Evolutionary conservation across 345 rosid species (phyloP).

Genomic region (Cardamine occulta): DNA sequence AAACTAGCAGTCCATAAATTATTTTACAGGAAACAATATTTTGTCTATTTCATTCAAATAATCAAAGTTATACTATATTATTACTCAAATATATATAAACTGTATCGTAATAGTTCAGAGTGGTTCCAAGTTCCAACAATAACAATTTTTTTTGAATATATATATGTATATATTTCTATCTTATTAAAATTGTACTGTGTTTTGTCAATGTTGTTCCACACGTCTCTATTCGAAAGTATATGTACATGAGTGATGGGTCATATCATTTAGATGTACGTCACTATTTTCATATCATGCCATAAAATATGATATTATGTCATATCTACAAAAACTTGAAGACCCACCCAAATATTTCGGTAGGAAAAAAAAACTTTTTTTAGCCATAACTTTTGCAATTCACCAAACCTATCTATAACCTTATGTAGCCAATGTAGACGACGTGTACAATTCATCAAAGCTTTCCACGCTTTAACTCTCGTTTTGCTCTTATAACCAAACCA

Average conservation of each 20-base stretch:
- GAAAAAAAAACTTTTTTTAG: not conserved
- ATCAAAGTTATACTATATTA: too few relatives aligned
- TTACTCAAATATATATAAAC: too few relatives aligned
- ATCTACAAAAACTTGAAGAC: not conserved
- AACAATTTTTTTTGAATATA: too few relatives aligned
- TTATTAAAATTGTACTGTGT: too few relatives aligned
- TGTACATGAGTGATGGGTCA: not conserved
- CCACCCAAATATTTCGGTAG: not conserved
- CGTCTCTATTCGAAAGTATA: too few relatives aligned
- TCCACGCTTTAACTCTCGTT: not conserved
- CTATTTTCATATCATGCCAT: too few relatives aligned
- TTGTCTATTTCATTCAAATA: too few relatives aligned
- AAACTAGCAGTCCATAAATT: not conserved
- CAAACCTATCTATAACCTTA: not conserved
- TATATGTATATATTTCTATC: too few relatives aligned
- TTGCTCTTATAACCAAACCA: conserved; percentile 2
- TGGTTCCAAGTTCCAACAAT: too few relatives aligned
- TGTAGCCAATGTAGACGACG: conserved; percentile 11
- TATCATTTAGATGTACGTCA: not conserved
- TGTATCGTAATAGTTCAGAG: too few relatives aligned
- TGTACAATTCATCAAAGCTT: not conserved
- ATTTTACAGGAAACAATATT: too few relatives aligned
- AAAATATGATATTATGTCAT: not conserved
- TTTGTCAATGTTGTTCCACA: too few relatives aligned
- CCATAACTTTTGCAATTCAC: not conserved